Conservation (phyloP, 345 rosid species). For the Combretum micranthum region DNA sequence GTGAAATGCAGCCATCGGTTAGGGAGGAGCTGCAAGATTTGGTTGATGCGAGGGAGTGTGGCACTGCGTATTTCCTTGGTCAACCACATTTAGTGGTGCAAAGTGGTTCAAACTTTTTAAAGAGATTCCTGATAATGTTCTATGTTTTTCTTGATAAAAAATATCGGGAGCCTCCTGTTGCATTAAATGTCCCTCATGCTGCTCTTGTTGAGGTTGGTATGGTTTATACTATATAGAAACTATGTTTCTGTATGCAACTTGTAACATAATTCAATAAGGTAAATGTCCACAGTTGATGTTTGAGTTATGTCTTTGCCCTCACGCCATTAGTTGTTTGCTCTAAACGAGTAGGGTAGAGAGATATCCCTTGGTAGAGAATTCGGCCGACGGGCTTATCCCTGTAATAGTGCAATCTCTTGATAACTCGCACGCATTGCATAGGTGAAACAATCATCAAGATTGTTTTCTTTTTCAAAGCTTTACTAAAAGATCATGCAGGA, state of each 20-base stretch:
- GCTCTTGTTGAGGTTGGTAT: constrained; percentile 57
- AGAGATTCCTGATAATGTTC: constrained; percentile 29
- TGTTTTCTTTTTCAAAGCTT: no score
- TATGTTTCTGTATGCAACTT: background rate
- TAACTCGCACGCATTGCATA: no score
- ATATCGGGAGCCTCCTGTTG: constrained; percentile 36
- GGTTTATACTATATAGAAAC: constrained; percentile 30
- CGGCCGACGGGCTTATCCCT: no score
- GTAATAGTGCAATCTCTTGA: no score
- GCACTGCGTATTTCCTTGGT: constrained; percentile 51
- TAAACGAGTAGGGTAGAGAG: no score
- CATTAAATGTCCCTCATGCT: constrained; percentile 54
- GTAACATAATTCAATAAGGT: no score
- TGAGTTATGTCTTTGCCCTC: no score
- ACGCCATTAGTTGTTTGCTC: no score
- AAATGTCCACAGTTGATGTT: no score
- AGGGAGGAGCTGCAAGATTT: constrained; percentile 43
- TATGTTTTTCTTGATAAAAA: constrained; percentile 40
- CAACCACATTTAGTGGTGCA: constrained; percentile 39
- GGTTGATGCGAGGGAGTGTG: constrained; percentile 49
- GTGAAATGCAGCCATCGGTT: constrained; percentile 14
- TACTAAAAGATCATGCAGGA: no score
- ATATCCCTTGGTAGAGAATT: no score
- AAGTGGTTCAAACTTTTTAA: constrained; percentile 26
- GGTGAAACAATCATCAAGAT: no score